phyloP scores from a whole-genome alignment of 2,329 filamentous ascomycete genomes.

The Aspergillus persii region DNA sequence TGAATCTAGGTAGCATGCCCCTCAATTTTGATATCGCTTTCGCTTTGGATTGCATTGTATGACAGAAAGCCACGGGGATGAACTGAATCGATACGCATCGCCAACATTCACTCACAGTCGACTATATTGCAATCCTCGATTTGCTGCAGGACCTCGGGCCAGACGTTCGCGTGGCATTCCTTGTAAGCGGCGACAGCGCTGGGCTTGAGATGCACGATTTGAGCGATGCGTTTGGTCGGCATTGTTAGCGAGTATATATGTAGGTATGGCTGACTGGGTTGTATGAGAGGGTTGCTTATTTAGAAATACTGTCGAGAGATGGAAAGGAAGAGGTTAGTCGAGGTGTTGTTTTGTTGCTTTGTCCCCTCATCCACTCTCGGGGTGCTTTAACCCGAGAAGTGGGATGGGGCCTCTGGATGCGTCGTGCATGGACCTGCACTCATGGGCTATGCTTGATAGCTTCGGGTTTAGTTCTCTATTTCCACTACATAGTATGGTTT shows the following conservation, averaged over 20 bases:
- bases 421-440: neutral
- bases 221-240: constrained; percentile 55
- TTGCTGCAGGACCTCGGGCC: constrained; percentile 74
- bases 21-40: neutral
- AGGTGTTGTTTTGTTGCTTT: neutral
- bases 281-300: neutral
- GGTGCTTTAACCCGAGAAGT: constrained; percentile 23
- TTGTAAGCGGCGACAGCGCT: constrained; percentile 69
- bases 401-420: neutral
- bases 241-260: constrained; percentile 5
- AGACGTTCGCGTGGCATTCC: constrained; percentile 68
- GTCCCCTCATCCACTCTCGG: constrained; percentile 22
- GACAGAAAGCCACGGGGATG: neutral
- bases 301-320: neutral
- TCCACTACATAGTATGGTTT: neutral
- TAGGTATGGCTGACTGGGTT: neutral
- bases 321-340: neutral
- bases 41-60: neutral
- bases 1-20: constrained; percentile 53
- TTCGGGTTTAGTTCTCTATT: neutral
- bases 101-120: constrained; percentile 58
- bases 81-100: neutral
- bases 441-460: neutral
- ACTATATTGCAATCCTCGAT: constrained; percentile 72
- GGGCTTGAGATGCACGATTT: constrained; percentile 70